phyloP scores from a whole-genome alignment of 2,329 filamentous ascomycete species.

The Alternaria novae-zelandiae region DNA sequence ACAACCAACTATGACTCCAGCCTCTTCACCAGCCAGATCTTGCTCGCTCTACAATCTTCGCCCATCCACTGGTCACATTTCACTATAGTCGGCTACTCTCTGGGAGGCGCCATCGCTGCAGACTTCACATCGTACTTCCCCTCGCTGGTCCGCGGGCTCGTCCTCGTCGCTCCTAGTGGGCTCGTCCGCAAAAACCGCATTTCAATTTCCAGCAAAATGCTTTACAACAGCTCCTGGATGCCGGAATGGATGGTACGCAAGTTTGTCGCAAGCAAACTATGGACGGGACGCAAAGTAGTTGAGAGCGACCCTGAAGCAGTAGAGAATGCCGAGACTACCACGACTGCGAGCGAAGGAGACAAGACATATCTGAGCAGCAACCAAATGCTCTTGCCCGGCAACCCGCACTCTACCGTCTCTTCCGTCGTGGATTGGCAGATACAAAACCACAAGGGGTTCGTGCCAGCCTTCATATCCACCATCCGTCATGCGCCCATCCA shows the following conservation, averaged over 20 bases:
- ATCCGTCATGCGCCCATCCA: constrained; percentile 75
- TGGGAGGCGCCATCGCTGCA: constrained; percentile 76
- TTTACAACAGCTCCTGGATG: constrained; percentile 67
- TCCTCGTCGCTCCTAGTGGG: constrained; percentile 81
- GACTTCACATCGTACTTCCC: constrained; percentile 75
- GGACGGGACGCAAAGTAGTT: constrained; percentile 32
- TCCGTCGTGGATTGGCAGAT: constrained; percentile 74
- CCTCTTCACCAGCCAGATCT: constrained; percentile 75
- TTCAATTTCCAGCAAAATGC: constrained; percentile 64
- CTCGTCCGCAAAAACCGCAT: constrained; percentile 72
- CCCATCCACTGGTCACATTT: constrained; percentile 64
- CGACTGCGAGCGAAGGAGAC: constrained; percentile 14
- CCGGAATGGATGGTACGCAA: constrained; percentile 63
- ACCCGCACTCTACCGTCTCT: constrained; percentile 64
- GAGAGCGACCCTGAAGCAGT: constrained; percentile 35
- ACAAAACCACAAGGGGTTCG: constrained; percentile 68
- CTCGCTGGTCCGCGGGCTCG: constrained; percentile 69
- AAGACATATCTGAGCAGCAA: constrained; percentile 32
- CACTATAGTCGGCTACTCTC: constrained; percentile 77
- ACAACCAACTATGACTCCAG: constrained; percentile 74
- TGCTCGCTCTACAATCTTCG: constrained; percentile 74
- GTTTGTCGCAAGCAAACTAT: constrained; percentile 48
- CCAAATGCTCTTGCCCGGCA: constrained; percentile 56
- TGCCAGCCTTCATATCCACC: constrained; percentile 72
- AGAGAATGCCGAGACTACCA: constrained; percentile 23